These are phyloP conservation scores for Medicago arabica DNA, from an alignment of 306 rosid genomes.

Conservation along the genomic window DNA sequence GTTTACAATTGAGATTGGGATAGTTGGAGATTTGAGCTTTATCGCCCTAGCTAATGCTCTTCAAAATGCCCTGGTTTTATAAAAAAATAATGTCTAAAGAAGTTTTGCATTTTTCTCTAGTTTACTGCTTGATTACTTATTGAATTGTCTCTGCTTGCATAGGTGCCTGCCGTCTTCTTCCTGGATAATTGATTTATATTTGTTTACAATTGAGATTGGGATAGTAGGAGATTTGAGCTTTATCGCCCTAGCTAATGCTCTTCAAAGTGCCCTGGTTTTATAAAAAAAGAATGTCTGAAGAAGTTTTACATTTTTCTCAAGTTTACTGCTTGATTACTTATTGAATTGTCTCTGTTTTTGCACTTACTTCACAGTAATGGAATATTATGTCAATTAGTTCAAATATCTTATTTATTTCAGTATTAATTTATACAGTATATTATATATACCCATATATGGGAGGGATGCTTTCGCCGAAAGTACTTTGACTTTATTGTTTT, in stretches of 20 bases:
- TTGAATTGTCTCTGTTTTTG: slow-evolving; percentile 21
- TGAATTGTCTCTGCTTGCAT: not conserved
- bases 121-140: no score
- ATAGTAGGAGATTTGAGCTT: slow-evolving; percentile 12
- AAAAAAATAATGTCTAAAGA: no score
- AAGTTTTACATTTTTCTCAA: not conserved
- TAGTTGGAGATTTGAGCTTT: slow-evolving; percentile 10
- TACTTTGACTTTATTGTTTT: slow-evolving; percentile 19
- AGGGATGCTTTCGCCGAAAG: slow-evolving; percentile 10
- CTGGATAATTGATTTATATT: slow-evolving; percentile 1
- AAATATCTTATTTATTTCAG: slow-evolving; percentile 3
- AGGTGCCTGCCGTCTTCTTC: slow-evolving; percentile 12
- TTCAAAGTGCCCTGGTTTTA: not conserved
- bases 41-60: slow-evolving; percentile 12
- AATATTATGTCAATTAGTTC: slow-evolving; percentile 4
- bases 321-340: slow-evolving; percentile 11
- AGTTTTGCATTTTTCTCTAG: no score
- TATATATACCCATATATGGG: not conserved
- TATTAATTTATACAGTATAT: not conserved
- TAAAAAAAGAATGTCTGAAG: not conserved
- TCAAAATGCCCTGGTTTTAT: not conserved
- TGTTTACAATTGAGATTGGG: not conserved
- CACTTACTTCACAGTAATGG: not conserved
- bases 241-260: slow-evolving; percentile 6
- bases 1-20: not conserved